Conservation (phyloP, 2,329 filamentous ascomycete genomes). For the Fusarium xylarioides region DNA sequence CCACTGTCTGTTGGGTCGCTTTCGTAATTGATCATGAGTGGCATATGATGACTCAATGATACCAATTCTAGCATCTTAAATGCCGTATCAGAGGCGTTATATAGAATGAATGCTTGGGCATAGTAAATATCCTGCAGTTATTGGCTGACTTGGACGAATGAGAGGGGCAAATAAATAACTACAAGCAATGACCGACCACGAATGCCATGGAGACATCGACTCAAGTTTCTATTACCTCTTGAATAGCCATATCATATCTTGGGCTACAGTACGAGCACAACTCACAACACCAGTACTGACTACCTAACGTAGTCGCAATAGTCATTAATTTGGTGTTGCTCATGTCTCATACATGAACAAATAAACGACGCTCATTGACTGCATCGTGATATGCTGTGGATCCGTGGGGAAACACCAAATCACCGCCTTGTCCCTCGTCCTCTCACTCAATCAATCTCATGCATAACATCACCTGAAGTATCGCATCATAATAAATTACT, state of each 20-base stretch:
- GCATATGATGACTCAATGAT: not conserved
- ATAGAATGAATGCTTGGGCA: not conserved
- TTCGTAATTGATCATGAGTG: too few species aligned
- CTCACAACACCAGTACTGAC: not conserved
- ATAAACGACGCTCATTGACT: constrained; percentile 1
- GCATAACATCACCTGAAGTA: not conserved
- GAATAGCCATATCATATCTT: not conserved
- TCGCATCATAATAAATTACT: not conserved
- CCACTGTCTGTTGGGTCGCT: not conserved
- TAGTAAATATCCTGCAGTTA: not conserved
- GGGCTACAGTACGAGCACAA: not conserved
- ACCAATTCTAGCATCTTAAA: not conserved
- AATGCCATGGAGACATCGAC: not conserved
- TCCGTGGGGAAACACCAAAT: constrained; percentile 1
- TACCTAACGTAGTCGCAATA: not conserved
- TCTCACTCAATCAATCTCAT: not conserved
- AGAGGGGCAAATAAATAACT: not conserved
- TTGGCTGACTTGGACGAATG: not conserved
- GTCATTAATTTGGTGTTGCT: not conserved
- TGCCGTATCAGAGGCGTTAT: not conserved
- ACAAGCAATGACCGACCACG: not conserved
- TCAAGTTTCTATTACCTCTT: not conserved
- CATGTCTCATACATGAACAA: not conserved
- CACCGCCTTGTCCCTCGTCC: not conserved
- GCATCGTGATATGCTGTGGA: not conserved